phyloP scores from a whole-genome alignment of 2,329 filamentous ascomycete species.

The Colletotrichum liaoningense region DNA sequence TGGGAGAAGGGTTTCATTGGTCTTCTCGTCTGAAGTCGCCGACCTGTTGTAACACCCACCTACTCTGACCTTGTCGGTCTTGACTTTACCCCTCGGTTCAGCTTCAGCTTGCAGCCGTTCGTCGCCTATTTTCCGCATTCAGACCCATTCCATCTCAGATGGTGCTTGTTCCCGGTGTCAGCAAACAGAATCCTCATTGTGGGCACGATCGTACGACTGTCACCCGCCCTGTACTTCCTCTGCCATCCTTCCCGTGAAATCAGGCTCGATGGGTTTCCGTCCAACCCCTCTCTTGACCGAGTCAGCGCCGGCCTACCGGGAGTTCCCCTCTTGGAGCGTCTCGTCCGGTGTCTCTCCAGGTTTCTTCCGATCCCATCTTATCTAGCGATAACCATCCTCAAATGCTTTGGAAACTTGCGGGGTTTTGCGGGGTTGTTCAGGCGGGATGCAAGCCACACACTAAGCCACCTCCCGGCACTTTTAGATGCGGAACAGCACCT shows the following conservation, averaged over 20 bases:
- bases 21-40: constrained; percentile 13
- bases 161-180: constrained; percentile 16
- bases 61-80: neutral
- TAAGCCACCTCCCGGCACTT: neutral
- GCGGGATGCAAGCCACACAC: neutral
- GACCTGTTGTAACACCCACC: neutral
- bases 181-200: neutral
- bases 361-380: constrained; percentile 5
- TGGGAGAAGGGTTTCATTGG: neutral
- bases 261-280: neutral
- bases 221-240: neutral
- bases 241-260: neutral
- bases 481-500: neutral
- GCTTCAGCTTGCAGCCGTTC: constrained; percentile 2
- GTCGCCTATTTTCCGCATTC: neutral
- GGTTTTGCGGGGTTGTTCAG: constrained; percentile 26
- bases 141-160: neutral
- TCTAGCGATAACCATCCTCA: neutral
- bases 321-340: neutral
- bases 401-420: constrained; percentile 22
- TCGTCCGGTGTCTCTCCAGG: neutral
- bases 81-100: neutral
- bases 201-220: neutral
- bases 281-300: neutral
- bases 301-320: constrained; percentile 1